These are phyloP conservation scores for Gardenia jasminoides DNA, from an alignment of 257 asterid species.

Conservation along the genomic window DNA sequence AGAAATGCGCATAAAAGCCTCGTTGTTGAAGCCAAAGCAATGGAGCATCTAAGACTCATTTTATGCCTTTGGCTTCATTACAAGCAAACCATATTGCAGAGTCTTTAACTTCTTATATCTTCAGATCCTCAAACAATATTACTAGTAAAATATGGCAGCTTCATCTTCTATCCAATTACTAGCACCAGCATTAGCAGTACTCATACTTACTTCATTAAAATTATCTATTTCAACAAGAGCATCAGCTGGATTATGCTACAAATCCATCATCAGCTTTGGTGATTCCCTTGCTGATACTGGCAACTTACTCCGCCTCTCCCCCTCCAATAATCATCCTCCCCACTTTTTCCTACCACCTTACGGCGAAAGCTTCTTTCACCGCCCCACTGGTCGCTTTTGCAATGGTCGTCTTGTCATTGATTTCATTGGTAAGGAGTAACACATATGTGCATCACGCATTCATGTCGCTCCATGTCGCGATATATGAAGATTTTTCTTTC, in stretches of 20 bases:
- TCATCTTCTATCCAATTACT: neutral
- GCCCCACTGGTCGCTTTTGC: slow-evolving; percentile 21
- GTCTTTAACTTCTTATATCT: too few species aligned
- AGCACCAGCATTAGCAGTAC: neutral
- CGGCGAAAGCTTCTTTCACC: slow-evolving; percentile 23
- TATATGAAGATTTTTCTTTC: too few species aligned
- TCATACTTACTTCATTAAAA: neutral
- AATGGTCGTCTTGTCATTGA: slow-evolving; percentile 21
- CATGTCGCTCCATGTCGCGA: too few species aligned
- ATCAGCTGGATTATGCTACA: slow-evolving; percentile 11
- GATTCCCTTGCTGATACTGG: slow-evolving; percentile 36
- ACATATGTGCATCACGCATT: neutral
- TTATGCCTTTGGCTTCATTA: neutral
- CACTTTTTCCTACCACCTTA: slow-evolving; percentile 4
- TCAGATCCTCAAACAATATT: neutral
- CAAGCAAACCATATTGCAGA: neutral
- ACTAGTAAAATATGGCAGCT: too few species aligned
- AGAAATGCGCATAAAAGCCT: neutral
- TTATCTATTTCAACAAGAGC: neutral
- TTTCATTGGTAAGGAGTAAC: neutral
- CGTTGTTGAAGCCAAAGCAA: neutral
- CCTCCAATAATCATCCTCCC: neutral
- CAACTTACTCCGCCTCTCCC: slow-evolving; percentile 14
- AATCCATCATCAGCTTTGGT: slow-evolving; percentile 33
- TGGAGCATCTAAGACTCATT: neutral